Evolutionary conservation across 23 red algal genomes (phyloP), one percentile per base, ranked within the genome.

Genomic region (Chondrus crispus): DNA sequence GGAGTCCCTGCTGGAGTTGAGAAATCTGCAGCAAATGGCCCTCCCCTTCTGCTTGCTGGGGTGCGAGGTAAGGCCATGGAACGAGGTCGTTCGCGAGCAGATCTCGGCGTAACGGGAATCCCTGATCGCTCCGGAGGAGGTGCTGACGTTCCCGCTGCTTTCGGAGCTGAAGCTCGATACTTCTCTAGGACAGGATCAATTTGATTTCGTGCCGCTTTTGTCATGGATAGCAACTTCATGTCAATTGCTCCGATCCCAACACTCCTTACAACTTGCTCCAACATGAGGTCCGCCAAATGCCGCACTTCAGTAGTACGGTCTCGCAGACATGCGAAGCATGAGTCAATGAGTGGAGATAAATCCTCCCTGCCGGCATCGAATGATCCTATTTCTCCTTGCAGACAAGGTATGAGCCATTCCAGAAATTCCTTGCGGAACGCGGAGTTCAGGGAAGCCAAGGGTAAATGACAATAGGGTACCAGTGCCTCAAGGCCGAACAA

Each of bases 321-420:
- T 42, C 88, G 93, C 41, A 95, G 49, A 62, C 93, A 87, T 4
- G 60, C 49, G 9, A 88, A 42, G 37, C 78, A 80, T 19, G 86
- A 50, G 46, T 95, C 93, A 49, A 95, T 26, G 55, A 89, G 60
- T 19, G 35, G 39, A 19, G 82, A 72, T 35, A 95, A 42, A 46
- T 95, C 93, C 46, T 89, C 48, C 7, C 76, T 51, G 37, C 58
- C 73, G 30, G 88, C 41, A 81, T 87, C 81, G 24, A 95, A 82
- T 14, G 72, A 70, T 5, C 84, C 80, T 52, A 91, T 91, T 44
- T 89, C 30, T n/a, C 84, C 84, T 52, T 78, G 55, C 18, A 96
- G 37, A 47, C 90, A 81, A 11, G 95, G 95, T 58, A 96, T 66
- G 50, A 91, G 40, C 95, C 95, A 96, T 7, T 90, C 82, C 3